Evolutionary conservation across 805 yeast genomes (phyloP), one percentile per base, ranked within the genome.

Genomic region (Ogataea populi-albae): DNA sequence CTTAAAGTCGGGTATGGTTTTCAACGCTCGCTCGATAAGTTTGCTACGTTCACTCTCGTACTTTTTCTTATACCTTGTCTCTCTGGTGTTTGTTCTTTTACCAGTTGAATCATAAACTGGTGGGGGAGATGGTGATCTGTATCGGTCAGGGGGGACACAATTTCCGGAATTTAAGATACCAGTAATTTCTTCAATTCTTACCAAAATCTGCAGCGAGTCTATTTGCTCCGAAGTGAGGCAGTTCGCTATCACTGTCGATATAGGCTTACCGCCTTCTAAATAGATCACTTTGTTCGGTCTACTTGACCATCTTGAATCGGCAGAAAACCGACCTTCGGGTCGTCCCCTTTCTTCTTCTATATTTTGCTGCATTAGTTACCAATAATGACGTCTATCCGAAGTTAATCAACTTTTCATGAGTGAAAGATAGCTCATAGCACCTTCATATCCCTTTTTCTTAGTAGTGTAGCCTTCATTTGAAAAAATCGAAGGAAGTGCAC

Each of bases 31-130:
- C 46, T 84, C 88, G n/a, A 94, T 81, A 32, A 93, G 64, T 28
- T 67, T 66, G 55, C 86, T 84, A 41, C 97, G 70, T 60, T 93
- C 98, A 37, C 77, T 77, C 49, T 87, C 95, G 27, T 83, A 62
- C 29, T 68, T 67, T 35, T 75, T 72, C 34, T 69, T 66, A 41
- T 77, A 75, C 34, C 95, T 65, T 29, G 65, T 72, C 34, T 85
- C 95, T 37, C 94, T 65, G 0, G 98, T 88, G 56, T 93, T 93
- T 7, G 77, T 78, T 52, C 98, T 79, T 55, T 78, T 81, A 29
- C 99, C 99, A 16, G 66, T 61, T 20, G 69, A 59, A 61, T 93
- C 98, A 60, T 93, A 93, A 38, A 75, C 76, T 1, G 98, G 98
- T 2, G 96, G 88, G 0, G 98, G 98, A 2, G 96, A 86, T 0